Conservation (phyloP, 768 basidiomycete species). For the Boletales sp. region DNA sequence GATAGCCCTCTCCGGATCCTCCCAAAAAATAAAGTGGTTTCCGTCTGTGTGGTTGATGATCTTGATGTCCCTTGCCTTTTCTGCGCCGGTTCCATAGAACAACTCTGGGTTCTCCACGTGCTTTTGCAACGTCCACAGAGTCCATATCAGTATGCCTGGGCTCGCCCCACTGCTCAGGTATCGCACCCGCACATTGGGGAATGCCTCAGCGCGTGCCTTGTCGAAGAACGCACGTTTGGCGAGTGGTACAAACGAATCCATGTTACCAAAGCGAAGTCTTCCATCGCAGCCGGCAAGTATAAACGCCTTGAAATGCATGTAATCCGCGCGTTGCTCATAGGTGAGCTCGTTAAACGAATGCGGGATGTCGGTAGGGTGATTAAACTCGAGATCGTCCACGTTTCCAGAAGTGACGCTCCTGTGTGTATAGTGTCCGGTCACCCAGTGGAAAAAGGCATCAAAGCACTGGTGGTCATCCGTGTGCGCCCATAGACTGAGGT, state of each 20-base stretch:
- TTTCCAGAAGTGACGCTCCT: constrained; percentile 15
- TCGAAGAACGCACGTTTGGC: constrained; percentile 17
- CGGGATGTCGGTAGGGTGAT: constrained; percentile 1
- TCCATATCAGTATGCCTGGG: constrained; percentile 6
- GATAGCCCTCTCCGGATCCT: constrained; percentile 21
- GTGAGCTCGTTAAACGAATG: constrained; percentile 13
- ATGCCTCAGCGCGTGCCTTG: constrained; percentile 4
- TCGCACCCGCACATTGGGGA: constrained; percentile 15
- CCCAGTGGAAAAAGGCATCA: constrained; percentile 15
- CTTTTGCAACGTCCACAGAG: constrained; percentile 11
- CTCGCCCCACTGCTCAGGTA: constrained; percentile 16
- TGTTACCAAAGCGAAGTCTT: constrained; percentile 11
- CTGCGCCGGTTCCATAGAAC: constrained; percentile 13
- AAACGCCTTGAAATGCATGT: constrained; percentile 7
- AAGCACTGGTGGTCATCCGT: constrained; percentile 9
- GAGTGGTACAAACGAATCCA: constrained; percentile 3
- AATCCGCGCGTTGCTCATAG: constrained; percentile 7
- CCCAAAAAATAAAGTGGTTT: constrained; percentile 25
- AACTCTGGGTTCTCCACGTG: constrained; percentile 1
- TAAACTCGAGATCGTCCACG: constrained; percentile 15
- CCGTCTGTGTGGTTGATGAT: constrained; percentile 12
- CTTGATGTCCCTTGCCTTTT: constrained; percentile 20
- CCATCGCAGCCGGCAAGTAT: constrained; percentile 5
- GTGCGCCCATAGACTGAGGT: neutral
- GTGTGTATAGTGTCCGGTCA: constrained; percentile 13